Percentiles rank a stretch among this genome's conserved stretches.
Conservation (phyloP, 1,284 basidiomycete genomes). For the Moesziomyces sp. region DNA sequence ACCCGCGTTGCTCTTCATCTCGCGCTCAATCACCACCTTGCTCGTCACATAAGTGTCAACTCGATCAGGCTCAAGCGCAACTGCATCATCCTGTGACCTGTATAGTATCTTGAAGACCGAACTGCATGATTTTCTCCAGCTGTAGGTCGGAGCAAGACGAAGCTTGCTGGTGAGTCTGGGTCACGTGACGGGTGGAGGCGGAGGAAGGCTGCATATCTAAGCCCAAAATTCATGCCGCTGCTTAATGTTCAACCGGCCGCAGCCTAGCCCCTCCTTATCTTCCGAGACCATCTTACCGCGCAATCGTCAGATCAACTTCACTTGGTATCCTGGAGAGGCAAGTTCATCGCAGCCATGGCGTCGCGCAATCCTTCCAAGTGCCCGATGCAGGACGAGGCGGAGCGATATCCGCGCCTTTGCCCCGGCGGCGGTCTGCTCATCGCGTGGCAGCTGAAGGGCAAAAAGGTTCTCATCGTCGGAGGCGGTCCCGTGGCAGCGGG, state of each 20-base stretch:
- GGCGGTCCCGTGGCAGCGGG: slow-evolving; percentile 87
- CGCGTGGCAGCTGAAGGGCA: slow-evolving; percentile 86
- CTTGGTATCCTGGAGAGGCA: too few species aligned
- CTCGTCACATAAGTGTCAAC: too few species aligned
- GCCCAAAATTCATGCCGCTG: slow-evolving; percentile 17
- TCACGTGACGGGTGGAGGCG: slow-evolving; percentile 34
- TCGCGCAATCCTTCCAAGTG: slow-evolving; percentile 35
- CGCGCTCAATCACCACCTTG: not conserved
- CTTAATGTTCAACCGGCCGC: not conserved
- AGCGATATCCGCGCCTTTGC: slow-evolving; percentile 59
- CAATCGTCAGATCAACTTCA: too few species aligned
- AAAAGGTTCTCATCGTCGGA: slow-evolving; percentile 84
- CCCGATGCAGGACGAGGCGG: slow-evolving; percentile 14
- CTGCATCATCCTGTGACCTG: too few species aligned
- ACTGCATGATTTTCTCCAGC: too few species aligned
- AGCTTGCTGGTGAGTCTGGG: not conserved
- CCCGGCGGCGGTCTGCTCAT: slow-evolving; percentile 79
- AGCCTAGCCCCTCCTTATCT: not conserved
- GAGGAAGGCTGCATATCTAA: slow-evolving; percentile 27
- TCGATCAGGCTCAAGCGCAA: too few species aligned
- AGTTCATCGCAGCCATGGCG: slow-evolving; percentile 16
- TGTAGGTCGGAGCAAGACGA: not conserved
- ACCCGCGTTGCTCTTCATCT: not conserved
- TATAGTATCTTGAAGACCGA: too few species aligned
- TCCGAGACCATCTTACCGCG: too few species aligned